phyloP scores from a whole-genome alignment of 305 asterid species.

The Solanum hybrid region DNA sequence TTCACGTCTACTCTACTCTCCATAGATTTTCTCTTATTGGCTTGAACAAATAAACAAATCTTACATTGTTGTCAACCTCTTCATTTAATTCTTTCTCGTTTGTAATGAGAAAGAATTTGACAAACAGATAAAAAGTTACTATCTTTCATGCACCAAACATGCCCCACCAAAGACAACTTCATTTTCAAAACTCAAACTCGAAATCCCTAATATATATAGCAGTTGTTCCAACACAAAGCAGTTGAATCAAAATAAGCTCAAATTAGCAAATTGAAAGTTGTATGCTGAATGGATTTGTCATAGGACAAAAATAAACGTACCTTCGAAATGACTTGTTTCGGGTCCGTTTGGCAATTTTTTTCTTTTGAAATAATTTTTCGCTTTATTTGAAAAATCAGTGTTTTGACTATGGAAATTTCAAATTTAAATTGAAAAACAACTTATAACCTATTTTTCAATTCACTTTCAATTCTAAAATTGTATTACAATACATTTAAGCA shows the following conservation, averaged over 20 bases:
- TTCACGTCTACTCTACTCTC: too few relatives aligned
- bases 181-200: too few relatives aligned
- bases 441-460: too few relatives aligned
- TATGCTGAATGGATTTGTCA: neutral
- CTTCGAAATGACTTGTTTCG: neutral
- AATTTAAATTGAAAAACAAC: too few relatives aligned
- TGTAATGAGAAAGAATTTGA: neutral
- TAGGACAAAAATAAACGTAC: neutral
- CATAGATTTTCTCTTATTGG: too few relatives aligned
- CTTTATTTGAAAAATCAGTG: neutral
- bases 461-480: neutral
- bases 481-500: neutral
- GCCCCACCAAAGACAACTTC: accelerated
- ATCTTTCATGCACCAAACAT: neutral
- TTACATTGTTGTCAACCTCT: neutral
- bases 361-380: neutral
- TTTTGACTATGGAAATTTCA: neutral
- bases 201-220: too few relatives aligned
- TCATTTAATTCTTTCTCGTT: neutral
- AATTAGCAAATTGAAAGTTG: neutral
- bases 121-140: neutral
- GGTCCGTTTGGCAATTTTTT: neutral
- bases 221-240: neutral
- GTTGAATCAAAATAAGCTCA: neutral
- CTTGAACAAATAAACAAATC: neutral